A percentile compares a stretch with the other conserved stretches of the same genome.
Evolutionary conservation across 1,284 basidiomycete species (phyloP).

Genomic region (Kalmanozyma brasiliensis): DNA sequence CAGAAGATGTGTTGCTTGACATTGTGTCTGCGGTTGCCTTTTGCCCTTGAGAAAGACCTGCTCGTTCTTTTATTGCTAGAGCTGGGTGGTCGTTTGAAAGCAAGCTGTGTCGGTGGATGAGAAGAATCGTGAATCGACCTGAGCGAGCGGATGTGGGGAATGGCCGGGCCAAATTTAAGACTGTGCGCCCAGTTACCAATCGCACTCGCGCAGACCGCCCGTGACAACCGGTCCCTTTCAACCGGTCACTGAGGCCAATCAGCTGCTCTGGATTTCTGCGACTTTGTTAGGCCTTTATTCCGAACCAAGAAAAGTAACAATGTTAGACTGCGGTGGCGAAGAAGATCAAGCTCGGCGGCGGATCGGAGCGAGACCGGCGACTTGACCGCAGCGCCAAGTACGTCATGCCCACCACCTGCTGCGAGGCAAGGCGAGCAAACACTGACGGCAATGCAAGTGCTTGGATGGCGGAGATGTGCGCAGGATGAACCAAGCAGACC

Average conservation of each 20-base stretch:
- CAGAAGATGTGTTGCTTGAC: slow-evolving; percentile 13
- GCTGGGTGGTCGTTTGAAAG: slow-evolving; percentile 3
- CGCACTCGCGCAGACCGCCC: not conserved
- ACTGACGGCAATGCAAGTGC: too few species aligned
- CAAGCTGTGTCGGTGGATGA: too few species aligned
- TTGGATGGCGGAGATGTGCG: too few species aligned
- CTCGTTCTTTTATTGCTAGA: not conserved
- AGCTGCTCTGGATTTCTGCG: slow-evolving; percentile 7
- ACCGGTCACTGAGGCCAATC: slow-evolving; percentile 12
- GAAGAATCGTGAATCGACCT: too few species aligned
- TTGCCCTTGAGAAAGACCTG: not conserved
- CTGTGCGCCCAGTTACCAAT: not conserved
- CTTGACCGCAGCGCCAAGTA: too few species aligned
- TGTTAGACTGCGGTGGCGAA: slow-evolving; percentile 1
- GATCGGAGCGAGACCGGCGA: slow-evolving; percentile 15
- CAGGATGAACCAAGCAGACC: too few species aligned
- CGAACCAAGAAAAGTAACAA: too few species aligned
- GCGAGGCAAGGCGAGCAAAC: too few species aligned
- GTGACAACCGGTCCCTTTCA: slow-evolving; percentile 30
- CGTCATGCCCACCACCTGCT: not conserved
- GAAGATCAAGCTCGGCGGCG: not conserved
- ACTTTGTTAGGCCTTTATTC: too few species aligned
- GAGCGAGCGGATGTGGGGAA: too few species aligned
- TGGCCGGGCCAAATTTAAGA: too few species aligned
- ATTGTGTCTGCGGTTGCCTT: slow-evolving; percentile 2